Evolutionary conservation across 495 filamentous ascomycete genomes (phyloP), one percentile per base, ranked within the genome.

Genomic region (Aspergillus coremiiformis): DNA sequence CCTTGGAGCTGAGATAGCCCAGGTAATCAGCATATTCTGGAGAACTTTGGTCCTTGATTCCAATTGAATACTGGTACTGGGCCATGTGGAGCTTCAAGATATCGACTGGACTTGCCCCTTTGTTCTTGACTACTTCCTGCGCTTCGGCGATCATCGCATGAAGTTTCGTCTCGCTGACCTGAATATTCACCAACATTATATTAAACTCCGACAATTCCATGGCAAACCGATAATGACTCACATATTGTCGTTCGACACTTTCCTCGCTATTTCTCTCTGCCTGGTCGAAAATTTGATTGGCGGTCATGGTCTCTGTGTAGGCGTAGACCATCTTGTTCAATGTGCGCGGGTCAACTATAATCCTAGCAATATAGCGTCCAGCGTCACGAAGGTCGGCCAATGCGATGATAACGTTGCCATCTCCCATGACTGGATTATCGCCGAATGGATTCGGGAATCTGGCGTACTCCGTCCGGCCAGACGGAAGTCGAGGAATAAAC

Each of bases 1-100:
- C 69, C 39, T 63, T 66, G 4, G 58, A 54, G 52, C 62, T 55
- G 39, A 76, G 47, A 49, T 74, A 77, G 0, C 75, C 73, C 11
- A 78, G 58, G 47, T 77, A 75, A 24, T 60, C 59, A 5, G 72
- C 74, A 42, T 56, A 55, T 39, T 72, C 70, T 0, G 64, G 66
- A 9, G 63, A 68, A 47, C 76, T 75, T 29, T 78, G 72, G 12
- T 61, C 64, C 4, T 70, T 56, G n/a, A 76, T 35, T 26, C 55
- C 60, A 61, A 62, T 66, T 3, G 59, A 62, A 42, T 64, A 30
- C 2, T 47, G 21, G 43, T 71, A 71, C 26, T 75, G 42, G 8
- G 53, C 15, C 8, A 53, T 15, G 19, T 11, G 26, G 30, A 39
- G 24, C 17, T 27, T 27, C 24, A 27, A 27, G 24, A 27, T 4